Base-by-base conservation (phyloP, 192 early-diverging fungal species). In the Gonapodya prolifera region DNA sequence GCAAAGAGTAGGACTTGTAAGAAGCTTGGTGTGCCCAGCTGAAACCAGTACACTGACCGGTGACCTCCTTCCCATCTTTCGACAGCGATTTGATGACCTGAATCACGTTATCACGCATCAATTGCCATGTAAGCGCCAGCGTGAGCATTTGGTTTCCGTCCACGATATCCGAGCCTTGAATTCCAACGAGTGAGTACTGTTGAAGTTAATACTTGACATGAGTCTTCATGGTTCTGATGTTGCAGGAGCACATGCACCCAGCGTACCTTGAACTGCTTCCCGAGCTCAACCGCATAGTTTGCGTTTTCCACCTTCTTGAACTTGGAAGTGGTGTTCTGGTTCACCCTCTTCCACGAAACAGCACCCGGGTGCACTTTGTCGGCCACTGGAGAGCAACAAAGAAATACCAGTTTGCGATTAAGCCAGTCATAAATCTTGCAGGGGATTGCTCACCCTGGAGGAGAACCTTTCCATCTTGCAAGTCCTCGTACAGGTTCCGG, bases 281-380 rank as follows among this genome's bases (percentile, higher is more conserved):
- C 95, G 69, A 98, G 82, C 35, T 90, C 87, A 16, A 98, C 91
- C 16, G 91, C 92, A 80, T 94, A 95, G 83, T 99, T 99, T 75
- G 92, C 94, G 84, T 99, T 99, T 86, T 99, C 98, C 23, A 99
- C 92, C 82, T 95, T 91, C 85, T 99, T 99, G 87, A 99, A 98
- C 73, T 93, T 91, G 80, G 90, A 91, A 35, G 94, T 76, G 8
- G 82, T 81, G 33, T 86, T 87, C 75, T 85, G 87, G 88, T 94
- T 96, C 70, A 94, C 96, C 79, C 91, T 91, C 77, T 93, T 93
- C 98, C 96, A 98, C 78, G 96, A 91, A 2, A 99, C 95, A n/a
- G n/a, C n/a, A n/a, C n/a, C n/a, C n/a, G n/a, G n/a, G n/a, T n/a
- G n/a, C n/a, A n/a, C n/a, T n/a, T n/a, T n/a, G n/a, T n/a, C n/a